Conservation (phyloP, 768 basidiomycete genomes). For the Gymnopilus junonius region DNA sequence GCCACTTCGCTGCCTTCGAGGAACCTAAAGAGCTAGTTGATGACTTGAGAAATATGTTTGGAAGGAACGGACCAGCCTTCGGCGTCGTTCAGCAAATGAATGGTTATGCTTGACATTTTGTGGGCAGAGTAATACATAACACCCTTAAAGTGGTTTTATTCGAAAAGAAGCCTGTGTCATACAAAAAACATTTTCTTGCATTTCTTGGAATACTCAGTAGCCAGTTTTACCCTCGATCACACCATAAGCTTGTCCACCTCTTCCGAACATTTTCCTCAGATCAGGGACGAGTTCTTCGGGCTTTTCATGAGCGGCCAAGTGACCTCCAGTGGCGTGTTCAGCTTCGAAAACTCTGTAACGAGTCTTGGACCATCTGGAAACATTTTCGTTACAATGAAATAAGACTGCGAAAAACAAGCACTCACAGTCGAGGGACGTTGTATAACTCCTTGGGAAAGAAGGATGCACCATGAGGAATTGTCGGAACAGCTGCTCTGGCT, state of each 20-base stretch:
- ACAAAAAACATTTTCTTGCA: background rate
- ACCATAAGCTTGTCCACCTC: conserved; percentile 49
- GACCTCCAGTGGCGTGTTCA: conserved; percentile 53
- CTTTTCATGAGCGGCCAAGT: conserved; percentile 58
- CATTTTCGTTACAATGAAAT: background rate
- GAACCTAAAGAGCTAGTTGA: conserved; percentile 48
- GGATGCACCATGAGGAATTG: conserved; percentile 53
- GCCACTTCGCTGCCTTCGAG: conserved; percentile 64
- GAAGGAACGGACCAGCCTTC: conserved; percentile 51
- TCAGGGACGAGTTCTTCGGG: conserved; percentile 52
- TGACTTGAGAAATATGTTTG: conserved; percentile 63
- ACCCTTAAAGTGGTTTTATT: no score
- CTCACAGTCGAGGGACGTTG: conserved; percentile 34
- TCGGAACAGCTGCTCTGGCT: conserved; percentile 11
- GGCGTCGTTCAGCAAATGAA: conserved; percentile 48
- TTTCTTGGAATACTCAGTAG: conserved; percentile 27
- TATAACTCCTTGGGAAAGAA: conserved; percentile 54
- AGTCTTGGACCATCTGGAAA: conserved; percentile 44
- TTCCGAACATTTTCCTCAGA: conserved; percentile 59
- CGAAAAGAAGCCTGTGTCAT: no score
- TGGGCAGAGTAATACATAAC: no score
- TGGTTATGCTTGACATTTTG: conserved; percentile 40
- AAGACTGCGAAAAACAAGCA: background rate
- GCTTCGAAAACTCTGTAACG: conserved; percentile 48
- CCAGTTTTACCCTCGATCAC: conserved; percentile 48